phyloP scores from a whole-genome alignment of 352 stramenopile genomes.

The Plasmopara halstedii region DNA sequence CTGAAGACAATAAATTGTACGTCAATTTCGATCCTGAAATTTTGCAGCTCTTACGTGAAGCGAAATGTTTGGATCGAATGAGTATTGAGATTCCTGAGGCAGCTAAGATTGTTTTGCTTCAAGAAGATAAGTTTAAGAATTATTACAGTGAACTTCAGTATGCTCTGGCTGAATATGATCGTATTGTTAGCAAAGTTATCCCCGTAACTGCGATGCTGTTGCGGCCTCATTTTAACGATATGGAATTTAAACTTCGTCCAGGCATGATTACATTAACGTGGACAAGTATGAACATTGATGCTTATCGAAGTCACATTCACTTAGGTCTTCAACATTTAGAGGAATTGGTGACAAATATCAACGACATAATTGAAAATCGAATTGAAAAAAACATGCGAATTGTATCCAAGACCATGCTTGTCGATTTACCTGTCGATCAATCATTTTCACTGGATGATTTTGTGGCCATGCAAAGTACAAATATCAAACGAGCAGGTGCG shows the following conservation, averaged over 20 bases:
- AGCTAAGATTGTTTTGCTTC: slow-evolving; percentile 96
- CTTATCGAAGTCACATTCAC: slow-evolving; percentile 92
- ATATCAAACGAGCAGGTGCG: slow-evolving; percentile 87
- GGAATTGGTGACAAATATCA: slow-evolving; percentile 97
- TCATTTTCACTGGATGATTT: slow-evolving; percentile 98
- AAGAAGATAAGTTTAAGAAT: slow-evolving; percentile 99
- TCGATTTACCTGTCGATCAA: slow-evolving; percentile 94
- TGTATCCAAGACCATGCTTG: slow-evolving; percentile 95
- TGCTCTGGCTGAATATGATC: slow-evolving; percentile 95
- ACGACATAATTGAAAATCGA: slow-evolving; percentile 99
- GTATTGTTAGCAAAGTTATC: slow-evolving; percentile 95
- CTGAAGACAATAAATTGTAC: slow-evolving; percentile 97
- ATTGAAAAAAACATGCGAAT: slow-evolving; percentile 99
- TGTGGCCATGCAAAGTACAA: slow-evolving; percentile 93
- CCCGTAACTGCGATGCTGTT: slow-evolving; percentile 95
- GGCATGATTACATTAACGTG: slow-evolving; percentile 99
- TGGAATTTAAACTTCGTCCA: slow-evolving; percentile 98
- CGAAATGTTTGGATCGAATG: slow-evolving; percentile 98
- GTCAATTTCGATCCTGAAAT: slow-evolving; percentile 99
- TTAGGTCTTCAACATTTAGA: slow-evolving; percentile 93
- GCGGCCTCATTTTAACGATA: slow-evolving; percentile 97
- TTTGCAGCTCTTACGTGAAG: slow-evolving; percentile 94
- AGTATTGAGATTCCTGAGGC: slow-evolving; percentile 97
- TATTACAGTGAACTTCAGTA: slow-evolving; percentile 98
- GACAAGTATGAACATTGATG: slow-evolving; percentile 99